phyloP scores from a whole-genome alignment of 2,329 filamentous ascomycete genomes.

The Hysterium pulicare region DNA sequence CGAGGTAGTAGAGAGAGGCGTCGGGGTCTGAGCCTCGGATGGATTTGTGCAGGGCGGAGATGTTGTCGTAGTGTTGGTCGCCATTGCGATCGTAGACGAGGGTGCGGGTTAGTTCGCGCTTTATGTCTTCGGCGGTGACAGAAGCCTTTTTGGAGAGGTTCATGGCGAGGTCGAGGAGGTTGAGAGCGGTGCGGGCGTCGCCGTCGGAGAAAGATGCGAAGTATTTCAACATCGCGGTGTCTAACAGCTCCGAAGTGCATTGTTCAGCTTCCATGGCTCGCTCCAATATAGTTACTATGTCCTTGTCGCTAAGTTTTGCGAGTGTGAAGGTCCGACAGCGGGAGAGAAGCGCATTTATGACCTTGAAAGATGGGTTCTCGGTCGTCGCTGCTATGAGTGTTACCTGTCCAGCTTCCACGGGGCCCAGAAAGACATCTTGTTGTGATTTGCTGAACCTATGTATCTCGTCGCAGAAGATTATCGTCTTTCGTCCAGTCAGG shows the following conservation, averaged over 20 bases:
- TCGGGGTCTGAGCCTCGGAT: conserved; percentile 84
- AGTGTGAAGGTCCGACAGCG: conserved; percentile 90
- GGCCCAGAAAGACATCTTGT: conserved; percentile 90
- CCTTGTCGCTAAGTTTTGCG: conserved; percentile 66
- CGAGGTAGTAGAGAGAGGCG: conserved; percentile 89
- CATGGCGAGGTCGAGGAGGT: conserved; percentile 85
- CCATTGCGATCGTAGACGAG: conserved; percentile 92
- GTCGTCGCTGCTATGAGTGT: conserved; percentile 94
- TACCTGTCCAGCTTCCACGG: conserved; percentile 85
- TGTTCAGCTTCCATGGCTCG: conserved; percentile 67
- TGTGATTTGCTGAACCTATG: conserved; percentile 88
- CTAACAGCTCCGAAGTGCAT: conserved; percentile 58
- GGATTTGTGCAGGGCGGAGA: conserved; percentile 95
- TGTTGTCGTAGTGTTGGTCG: conserved; percentile 96
- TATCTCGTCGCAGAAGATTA: conserved; percentile 97
- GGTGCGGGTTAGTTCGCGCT: conserved; percentile 80
- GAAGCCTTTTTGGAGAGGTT: conserved; percentile 64
- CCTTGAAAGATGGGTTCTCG: conserved; percentile 93
- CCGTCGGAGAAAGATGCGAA: conserved; percentile 85
- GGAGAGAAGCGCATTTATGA: conserved; percentile 81
- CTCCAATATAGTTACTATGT: conserved; percentile 69
- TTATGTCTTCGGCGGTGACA: conserved; percentile 73
- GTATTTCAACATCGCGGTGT: conserved; percentile 74
- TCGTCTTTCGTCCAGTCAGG: conserved; percentile 84
- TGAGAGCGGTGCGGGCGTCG: conserved; percentile 88